Evolutionary conservation across 176 grass and related monocot genomes (phyloP).

Genomic region (Pontederia paniculata): DNA sequence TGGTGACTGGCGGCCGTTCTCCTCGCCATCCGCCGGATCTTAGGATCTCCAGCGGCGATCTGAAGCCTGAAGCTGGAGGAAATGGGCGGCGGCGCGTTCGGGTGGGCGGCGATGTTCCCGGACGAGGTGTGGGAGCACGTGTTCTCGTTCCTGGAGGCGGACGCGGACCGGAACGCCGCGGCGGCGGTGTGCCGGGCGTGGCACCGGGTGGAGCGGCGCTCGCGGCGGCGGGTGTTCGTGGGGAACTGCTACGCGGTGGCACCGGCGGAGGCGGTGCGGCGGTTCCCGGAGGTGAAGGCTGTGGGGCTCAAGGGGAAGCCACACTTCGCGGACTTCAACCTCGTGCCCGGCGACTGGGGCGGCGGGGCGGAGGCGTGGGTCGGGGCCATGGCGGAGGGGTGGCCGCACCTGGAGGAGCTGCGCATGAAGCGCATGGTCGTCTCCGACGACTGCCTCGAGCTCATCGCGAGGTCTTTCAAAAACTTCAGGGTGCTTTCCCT

Average conservation of each 20-base stretch:
- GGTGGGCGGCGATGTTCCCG: slow-evolving; percentile 27
- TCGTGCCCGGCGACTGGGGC: slow-evolving; percentile 45
- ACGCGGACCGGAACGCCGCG: slow-evolving; percentile 45
- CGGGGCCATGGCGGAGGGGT: slow-evolving; percentile 42
- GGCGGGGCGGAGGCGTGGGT: slow-evolving; percentile 44
- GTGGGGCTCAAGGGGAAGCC: slow-evolving; percentile 60
- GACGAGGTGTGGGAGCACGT: slow-evolving; percentile 64
- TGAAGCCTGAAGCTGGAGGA: not conserved
- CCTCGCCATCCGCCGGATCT: not conserved
- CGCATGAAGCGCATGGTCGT: slow-evolving; percentile 68
- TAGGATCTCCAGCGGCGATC: not conserved
- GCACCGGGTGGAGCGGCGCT: slow-evolving; percentile 43
- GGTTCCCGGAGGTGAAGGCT: slow-evolving; percentile 42
- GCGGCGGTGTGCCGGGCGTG: slow-evolving; percentile 25
- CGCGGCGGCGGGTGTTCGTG: slow-evolving; percentile 35
- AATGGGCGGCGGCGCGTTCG: slow-evolving; percentile 1
- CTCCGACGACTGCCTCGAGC: slow-evolving; percentile 69
- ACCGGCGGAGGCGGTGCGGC: slow-evolving; percentile 28
- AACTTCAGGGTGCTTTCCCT: slow-evolving; percentile 60
- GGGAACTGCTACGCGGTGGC: slow-evolving; percentile 64
- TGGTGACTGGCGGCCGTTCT: not conserved
- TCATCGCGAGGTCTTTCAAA: slow-evolving; percentile 47
- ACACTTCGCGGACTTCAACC: slow-evolving; percentile 57
- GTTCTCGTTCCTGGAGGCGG: slow-evolving; percentile 50
- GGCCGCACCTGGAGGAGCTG: slow-evolving; percentile 69